A percentile compares a stretch with the other conserved stretches of the same genome.
phyloP scores from a whole-genome alignment of 495 filamentous ascomycete genomes.

The Aspergillus sparsus region DNA sequence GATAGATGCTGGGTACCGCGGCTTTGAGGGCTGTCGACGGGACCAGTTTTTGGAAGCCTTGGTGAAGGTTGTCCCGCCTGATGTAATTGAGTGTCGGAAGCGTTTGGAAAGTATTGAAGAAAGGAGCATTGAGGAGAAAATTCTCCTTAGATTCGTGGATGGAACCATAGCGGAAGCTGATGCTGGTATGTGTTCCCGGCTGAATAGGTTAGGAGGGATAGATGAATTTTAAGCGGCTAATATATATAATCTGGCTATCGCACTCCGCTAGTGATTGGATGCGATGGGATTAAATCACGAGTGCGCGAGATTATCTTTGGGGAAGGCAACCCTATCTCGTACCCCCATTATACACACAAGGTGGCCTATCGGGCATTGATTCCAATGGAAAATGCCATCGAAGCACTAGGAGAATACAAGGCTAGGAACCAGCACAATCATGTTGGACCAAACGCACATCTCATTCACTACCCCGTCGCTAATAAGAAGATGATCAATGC shows the following conservation, averaged over 20 bases:
- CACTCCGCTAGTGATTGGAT: conserved; percentile 39
- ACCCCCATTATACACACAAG: conserved; percentile 49
- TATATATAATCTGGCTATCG: no score
- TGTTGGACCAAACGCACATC: conserved; percentile 22
- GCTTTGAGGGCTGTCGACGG: conserved; percentile 46
- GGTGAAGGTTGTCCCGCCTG: conserved; percentile 53
- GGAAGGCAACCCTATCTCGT: conserved; percentile 33
- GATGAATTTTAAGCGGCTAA: background rate
- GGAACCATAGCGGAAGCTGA: conserved; percentile 53
- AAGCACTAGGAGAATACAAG: conserved; percentile 35
- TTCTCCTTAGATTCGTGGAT: conserved; percentile 54
- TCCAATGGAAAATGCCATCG: conserved; percentile 43
- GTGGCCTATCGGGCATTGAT: conserved; percentile 53
- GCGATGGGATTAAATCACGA: conserved; percentile 58
- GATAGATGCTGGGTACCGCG: conserved; percentile 30
- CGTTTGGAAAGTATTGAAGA: conserved; percentile 27
- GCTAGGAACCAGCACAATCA: conserved; percentile 14
- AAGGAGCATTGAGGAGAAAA: conserved; percentile 26
- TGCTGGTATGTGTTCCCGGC: conserved; percentile 11
- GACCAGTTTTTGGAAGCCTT: conserved; percentile 61
- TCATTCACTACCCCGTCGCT: conserved; percentile 23
- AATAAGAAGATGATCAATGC: conserved; percentile 30
- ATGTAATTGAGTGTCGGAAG: conserved; percentile 36
- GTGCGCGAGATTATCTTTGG: conserved; percentile 47
- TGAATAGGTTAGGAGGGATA: background rate